These are phyloP conservation scores for Amanita thiersii DNA, from an alignment of 768 basidiomycete species.

Conservation along the genomic window DNA sequence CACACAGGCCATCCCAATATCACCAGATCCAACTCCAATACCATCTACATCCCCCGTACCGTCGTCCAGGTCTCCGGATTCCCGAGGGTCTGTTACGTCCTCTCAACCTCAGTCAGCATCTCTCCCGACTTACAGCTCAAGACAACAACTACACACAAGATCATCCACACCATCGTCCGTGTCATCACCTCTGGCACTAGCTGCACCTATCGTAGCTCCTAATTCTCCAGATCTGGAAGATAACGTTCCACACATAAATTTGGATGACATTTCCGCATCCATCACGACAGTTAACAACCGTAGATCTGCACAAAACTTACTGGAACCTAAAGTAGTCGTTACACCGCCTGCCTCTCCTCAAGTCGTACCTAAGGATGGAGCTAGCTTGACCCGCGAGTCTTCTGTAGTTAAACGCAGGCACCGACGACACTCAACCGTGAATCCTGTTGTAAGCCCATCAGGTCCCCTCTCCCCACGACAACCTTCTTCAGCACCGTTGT, in stretches of 20 bases:
- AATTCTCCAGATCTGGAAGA: constrained; percentile 42
- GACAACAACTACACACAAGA: constrained; percentile 56
- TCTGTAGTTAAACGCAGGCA: constrained; percentile 45
- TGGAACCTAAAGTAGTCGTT: constrained; percentile 56
- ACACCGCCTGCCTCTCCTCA: constrained; percentile 75
- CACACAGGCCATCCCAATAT: constrained; percentile 40
- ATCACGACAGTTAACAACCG: constrained; percentile 47
- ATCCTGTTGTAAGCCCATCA: constrained; percentile 53
- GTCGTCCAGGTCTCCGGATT: constrained; percentile 20
- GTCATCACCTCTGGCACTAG: constrained; percentile 80
- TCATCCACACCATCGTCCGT: constrained; percentile 87
- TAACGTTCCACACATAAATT: constrained; percentile 53
- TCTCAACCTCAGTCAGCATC: constrained; percentile 16
- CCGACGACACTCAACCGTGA: constrained; percentile 68
- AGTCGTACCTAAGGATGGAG: constrained; percentile 35
- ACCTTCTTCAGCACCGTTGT: constrained; percentile 65
- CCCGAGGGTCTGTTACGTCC: constrained; percentile 19
- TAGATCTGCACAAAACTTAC: constrained; percentile 57
- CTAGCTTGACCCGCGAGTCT: constrained; percentile 32
- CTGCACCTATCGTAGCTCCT: constrained; percentile 75
- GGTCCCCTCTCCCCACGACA: constrained; percentile 83
- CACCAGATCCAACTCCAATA: constrained; percentile 64
- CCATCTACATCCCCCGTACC: constrained; percentile 45
- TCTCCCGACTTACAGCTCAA: constrained; percentile 16
- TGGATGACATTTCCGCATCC: constrained; percentile 39